Conservation (phyloP, 163 green algal species). For the Scenedesmus sp. region DNA sequence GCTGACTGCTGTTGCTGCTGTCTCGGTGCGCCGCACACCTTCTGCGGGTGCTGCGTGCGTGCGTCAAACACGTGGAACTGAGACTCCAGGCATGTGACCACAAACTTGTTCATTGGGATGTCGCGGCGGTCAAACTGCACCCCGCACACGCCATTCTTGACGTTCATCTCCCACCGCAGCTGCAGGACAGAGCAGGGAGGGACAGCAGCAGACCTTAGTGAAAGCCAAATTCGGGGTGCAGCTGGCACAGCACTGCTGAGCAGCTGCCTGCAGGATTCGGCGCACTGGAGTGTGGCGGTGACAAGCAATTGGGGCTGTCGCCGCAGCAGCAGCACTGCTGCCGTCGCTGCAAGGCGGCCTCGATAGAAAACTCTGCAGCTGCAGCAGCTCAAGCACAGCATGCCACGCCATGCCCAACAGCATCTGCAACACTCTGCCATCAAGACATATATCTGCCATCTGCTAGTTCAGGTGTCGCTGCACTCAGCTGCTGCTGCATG, state of each 20-base stretch:
- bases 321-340: background rate
- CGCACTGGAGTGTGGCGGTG: no score
- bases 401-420: no score
- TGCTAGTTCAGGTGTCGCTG: no score
- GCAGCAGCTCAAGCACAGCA: no score
- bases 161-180: slow-evolving; percentile 87
- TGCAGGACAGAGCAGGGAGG: slow-evolving; percentile 27
- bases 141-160: slow-evolving; percentile 88
- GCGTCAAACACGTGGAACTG: slow-evolving; percentile 90
- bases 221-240: no score
- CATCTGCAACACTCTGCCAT: no score
- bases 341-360: no score
- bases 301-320: background rate
- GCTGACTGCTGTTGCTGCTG: no score
- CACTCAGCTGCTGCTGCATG: background rate
- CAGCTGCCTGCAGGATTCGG: background rate
- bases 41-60: slow-evolving; percentile 84
- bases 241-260: no score
- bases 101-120: slow-evolving; percentile 97
- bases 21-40: slow-evolving; percentile 51
- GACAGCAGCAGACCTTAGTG: background rate
- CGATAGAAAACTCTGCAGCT: no score
- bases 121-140: slow-evolving; percentile 85
- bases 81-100: slow-evolving; percentile 85
- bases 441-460: no score